These are phyloP conservation scores for Crucibulum laeve DNA, from an alignment of 768 basidiomycete species.

Conservation along the genomic window DNA sequence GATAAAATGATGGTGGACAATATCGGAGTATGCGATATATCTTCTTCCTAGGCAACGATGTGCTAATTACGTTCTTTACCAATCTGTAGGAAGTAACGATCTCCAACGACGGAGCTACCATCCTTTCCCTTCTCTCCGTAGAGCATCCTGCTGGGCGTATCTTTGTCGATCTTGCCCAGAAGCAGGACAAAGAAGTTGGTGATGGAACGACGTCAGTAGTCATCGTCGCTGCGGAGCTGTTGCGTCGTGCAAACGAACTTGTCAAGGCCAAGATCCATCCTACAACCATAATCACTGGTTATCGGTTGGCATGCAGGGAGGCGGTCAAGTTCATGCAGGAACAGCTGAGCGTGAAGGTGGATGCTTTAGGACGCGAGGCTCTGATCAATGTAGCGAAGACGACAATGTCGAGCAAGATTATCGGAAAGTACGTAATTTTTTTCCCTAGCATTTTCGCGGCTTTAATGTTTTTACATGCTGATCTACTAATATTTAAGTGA, in stretches of 20 bases:
- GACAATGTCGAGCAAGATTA: conserved; percentile 98
- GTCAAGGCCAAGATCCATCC: conserved; percentile 98
- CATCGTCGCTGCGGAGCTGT: conserved; percentile 94
- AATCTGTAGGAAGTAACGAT: conserved; percentile 89
- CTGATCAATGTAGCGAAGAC: conserved; percentile 97
- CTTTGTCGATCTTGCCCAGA: conserved; percentile 97
- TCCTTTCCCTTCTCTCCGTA: conserved; percentile 87
- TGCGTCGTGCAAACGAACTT: conserved; percentile 94
- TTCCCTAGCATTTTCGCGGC: neutral
- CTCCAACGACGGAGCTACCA: conserved; percentile 99
- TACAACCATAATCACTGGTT: conserved; percentile 98
- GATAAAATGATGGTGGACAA: conserved; percentile 99
- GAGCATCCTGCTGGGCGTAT: conserved; percentile 97
- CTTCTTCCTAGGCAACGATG: neutral
- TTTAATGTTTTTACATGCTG: neutral
- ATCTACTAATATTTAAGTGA: conserved; percentile 51
- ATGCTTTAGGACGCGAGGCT: conserved; percentile 86
- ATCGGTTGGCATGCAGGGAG: conserved; percentile 93
- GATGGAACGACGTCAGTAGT: conserved; percentile 99
- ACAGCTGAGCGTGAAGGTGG: conserved; percentile 92
- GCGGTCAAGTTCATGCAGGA: conserved; percentile 98
- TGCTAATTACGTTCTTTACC: conserved; percentile 5
- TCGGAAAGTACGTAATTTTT: conserved; percentile 80
- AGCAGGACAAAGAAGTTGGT: conserved; percentile 99
- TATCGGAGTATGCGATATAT: conserved; percentile 70